Evolutionary conservation across 2,329 filamentous ascomycete genomes (phyloP).

Genomic region (Annulohypoxylon truncatum): DNA sequence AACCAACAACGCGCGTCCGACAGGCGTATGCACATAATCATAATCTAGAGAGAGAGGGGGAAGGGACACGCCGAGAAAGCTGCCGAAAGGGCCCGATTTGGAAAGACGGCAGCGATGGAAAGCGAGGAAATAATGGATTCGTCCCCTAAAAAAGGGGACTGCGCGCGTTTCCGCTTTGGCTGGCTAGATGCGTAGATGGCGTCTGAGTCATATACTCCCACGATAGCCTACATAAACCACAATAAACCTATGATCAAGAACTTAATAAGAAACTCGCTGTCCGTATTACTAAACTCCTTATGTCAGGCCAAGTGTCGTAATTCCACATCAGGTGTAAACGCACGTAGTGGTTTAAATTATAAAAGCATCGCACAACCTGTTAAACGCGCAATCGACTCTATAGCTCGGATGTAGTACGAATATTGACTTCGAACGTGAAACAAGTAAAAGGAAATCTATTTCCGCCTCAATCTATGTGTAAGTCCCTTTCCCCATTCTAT

Average conservation of each 20-base stretch:
- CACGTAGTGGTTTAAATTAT: background rate
- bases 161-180: slow-evolving; percentile 7
- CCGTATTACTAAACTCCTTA: too few species aligned
- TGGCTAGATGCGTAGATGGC: slow-evolving; percentile 25
- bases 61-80: slow-evolving; percentile 17
- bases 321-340: too few species aligned
- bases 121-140: slow-evolving; percentile 28
- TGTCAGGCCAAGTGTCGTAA: background rate
- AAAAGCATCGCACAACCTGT: background rate
- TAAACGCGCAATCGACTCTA: too few species aligned
- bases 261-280: background rate
- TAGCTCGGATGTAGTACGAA: background rate
- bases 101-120: slow-evolving; percentile 2
- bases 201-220: slow-evolving; percentile 15
- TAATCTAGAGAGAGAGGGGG: slow-evolving; percentile 21
- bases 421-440: slow-evolving; percentile 6
- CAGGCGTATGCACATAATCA: slow-evolving; percentile 29
- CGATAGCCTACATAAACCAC: slow-evolving; percentile 21
- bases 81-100: background rate
- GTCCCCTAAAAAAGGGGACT: background rate
- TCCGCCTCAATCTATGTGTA: slow-evolving; percentile 15
- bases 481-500: background rate
- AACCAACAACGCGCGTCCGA: slow-evolving; percentile 13
- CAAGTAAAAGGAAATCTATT: slow-evolving; percentile 17
- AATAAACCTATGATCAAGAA: slow-evolving; percentile 28